Conservation (phyloP, 306 rosid species). For the Argentina anserina region DNA sequence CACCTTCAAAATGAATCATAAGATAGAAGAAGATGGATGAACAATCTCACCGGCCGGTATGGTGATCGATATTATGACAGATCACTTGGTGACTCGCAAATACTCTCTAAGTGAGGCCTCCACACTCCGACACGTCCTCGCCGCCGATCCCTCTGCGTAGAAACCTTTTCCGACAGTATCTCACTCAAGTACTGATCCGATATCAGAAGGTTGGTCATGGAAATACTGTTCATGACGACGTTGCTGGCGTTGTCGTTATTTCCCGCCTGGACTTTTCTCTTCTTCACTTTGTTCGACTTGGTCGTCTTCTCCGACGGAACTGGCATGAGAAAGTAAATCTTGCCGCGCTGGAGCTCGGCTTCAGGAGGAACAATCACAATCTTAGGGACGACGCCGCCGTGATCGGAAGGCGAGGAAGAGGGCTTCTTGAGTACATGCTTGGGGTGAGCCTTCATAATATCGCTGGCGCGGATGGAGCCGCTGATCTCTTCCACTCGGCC, state of each 20-base stretch:
- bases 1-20: slow-evolving; percentile 19
- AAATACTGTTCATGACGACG: slow-evolving; percentile 15
- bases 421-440: slow-evolving; percentile 87
- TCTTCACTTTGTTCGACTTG: slow-evolving; percentile 29
- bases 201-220: slow-evolving; percentile 42
- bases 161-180: slow-evolving; percentile 76
- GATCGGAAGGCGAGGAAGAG: slow-evolving; percentile 51
- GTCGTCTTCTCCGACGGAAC: slow-evolving; percentile 39
- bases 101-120: slow-evolving; percentile 92
- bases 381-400: slow-evolving; percentile 52
- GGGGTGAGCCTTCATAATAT: slow-evolving; percentile 82
- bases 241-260: not conserved
- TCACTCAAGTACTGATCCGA: slow-evolving; percentile 77
- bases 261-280: slow-evolving; percentile 21
- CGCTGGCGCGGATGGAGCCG: slow-evolving; percentile 65
- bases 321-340: slow-evolving; percentile 97
- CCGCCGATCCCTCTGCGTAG: slow-evolving; percentile 65
- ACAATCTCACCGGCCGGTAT: not conserved
- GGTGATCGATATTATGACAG: not conserved
- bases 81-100: slow-evolving; percentile 72
- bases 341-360: slow-evolving; percentile 85
- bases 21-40: not conserved
- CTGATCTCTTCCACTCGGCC: slow-evolving; percentile 86
- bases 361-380: slow-evolving; percentile 90
- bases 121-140: slow-evolving; percentile 88